These are phyloP conservation scores for Fonsecaea pedrosoi DNA, from an alignment of 2,329 filamentous ascomycete species.

Conservation along the genomic window DNA sequence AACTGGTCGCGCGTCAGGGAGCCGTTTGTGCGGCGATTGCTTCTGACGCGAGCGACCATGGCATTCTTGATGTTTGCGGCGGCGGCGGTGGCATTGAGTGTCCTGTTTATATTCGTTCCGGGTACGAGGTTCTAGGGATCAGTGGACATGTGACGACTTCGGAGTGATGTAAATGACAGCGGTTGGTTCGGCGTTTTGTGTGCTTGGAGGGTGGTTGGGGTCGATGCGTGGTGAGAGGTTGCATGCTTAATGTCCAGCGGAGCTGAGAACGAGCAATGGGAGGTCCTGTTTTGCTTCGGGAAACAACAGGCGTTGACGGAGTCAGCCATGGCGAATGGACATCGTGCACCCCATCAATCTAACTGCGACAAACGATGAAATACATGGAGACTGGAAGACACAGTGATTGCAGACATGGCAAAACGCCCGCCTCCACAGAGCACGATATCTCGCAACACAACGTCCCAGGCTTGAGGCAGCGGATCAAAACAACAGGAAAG, in stretches of 20 bases:
- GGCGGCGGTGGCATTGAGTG: slow-evolving; percentile 79
- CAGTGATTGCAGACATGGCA: background rate
- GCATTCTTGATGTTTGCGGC: slow-evolving; percentile 77
- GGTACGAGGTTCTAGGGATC: slow-evolving; percentile 62
- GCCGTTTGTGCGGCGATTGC: slow-evolving; percentile 84
- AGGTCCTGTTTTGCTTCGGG: background rate
- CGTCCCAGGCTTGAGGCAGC: background rate
- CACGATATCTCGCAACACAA: background rate
- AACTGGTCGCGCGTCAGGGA: slow-evolving; percentile 87
- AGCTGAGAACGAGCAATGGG: background rate
- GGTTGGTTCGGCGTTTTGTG: background rate
- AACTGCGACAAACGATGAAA: background rate
- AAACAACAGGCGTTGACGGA: background rate
- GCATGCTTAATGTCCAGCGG: background rate
- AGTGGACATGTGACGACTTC: background rate
- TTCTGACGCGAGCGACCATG: slow-evolving; percentile 82
- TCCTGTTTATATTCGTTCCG: slow-evolving; percentile 93
- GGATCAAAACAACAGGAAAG: background rate
- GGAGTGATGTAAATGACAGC: slow-evolving; percentile 4
- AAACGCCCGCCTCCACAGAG: background rate
- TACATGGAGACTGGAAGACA: background rate
- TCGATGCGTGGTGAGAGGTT: background rate
- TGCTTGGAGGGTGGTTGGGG: background rate
- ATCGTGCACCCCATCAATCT: background rate
- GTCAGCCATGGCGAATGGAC: background rate